Evolutionary conservation across 768 basidiomycete genomes (phyloP), one percentile per base, ranked within the genome.

Genomic region (Lactifluus piperatus): DNA sequence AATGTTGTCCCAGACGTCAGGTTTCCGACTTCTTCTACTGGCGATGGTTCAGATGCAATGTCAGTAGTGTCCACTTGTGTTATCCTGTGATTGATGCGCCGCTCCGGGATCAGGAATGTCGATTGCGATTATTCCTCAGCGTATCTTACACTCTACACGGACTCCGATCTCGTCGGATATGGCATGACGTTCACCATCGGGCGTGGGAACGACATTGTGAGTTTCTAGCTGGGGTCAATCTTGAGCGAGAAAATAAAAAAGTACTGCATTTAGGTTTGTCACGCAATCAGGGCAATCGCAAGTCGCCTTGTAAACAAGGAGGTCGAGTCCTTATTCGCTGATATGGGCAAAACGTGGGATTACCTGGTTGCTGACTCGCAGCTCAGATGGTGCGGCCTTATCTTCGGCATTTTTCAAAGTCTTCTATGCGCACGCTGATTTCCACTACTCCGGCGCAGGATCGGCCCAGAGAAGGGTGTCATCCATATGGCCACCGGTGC

Each of bases 101-200:
- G 41, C 48, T 54, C 20, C 48, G 41, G n/a, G 20, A 57, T 29
- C 60, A 91, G 89, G 92, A 95, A 97, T 72, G 88, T 88, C 32
- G 91, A 91, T 56, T 95, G 93, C 73, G 94, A 97, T 74, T 97
- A 97, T 73, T 94, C 91, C 2, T 90, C 93, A 2, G 94, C 94
- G 5, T 97, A 97, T 70, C 78, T 97, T 46, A 80, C 84, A 24
- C 77, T 97, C 57, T 73, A 80, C 62, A 94, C 89, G n/a, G 77
- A 83, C 24, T 67, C 74, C 5, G 78, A 83, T 52, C 82, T 94
- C 45, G 79, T 85, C 49, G 91, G 94, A n/a, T 83, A 92, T 65
- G 92, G 91, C 56, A 91, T 93, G 91, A 93, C 92, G 3, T 94
- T 94, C 70, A 94, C 93, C 11, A 94, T 92, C 64, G 92, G 92